Conservation (phyloP, 129 eudicot species). For the Ambrosia trifida region DNA sequence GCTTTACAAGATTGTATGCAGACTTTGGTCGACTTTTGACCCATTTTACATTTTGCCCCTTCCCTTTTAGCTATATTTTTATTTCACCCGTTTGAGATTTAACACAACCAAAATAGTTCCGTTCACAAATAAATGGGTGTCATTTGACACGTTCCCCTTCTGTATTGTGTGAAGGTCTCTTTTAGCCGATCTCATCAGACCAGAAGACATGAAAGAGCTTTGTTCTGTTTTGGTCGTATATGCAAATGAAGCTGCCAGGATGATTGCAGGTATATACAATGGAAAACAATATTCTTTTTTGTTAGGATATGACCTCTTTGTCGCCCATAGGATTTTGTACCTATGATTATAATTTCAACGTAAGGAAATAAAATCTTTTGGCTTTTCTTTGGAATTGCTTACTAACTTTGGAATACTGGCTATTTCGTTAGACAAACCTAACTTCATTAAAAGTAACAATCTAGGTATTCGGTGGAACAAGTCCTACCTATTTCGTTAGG, state of each 20-base stretch:
- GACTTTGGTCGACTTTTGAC: not conserved
- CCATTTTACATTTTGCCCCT: not conserved
- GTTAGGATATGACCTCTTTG: constrained; percentile 15
- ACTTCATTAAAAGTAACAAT: too few species aligned
- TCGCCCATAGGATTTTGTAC: not conserved
- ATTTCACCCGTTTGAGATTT: not conserved
- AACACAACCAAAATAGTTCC: not conserved
- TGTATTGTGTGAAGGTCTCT: constrained; percentile 63
- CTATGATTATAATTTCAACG: not conserved
- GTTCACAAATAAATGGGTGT: not conserved
- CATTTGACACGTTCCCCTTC: not conserved
- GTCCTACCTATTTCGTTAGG: not conserved
- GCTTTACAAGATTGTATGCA: constrained; percentile 11
- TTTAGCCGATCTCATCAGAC: constrained; percentile 79
- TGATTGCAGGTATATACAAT: constrained; percentile 58
- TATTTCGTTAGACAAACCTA: not conserved
- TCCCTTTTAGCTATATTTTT: not conserved
- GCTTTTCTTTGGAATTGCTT: constrained; percentile 17
- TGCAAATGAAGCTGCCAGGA: constrained; percentile 76
- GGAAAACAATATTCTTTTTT: constrained; percentile 10
- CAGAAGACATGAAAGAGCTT: constrained; percentile 82
- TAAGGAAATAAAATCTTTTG: not conserved
- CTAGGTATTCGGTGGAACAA: too few species aligned
- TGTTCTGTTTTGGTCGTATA: constrained; percentile 85
- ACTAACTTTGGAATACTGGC: not conserved